phyloP scores from a whole-genome alignment of 257 asterid species.

The Haberlea rhodopensis region DNA sequence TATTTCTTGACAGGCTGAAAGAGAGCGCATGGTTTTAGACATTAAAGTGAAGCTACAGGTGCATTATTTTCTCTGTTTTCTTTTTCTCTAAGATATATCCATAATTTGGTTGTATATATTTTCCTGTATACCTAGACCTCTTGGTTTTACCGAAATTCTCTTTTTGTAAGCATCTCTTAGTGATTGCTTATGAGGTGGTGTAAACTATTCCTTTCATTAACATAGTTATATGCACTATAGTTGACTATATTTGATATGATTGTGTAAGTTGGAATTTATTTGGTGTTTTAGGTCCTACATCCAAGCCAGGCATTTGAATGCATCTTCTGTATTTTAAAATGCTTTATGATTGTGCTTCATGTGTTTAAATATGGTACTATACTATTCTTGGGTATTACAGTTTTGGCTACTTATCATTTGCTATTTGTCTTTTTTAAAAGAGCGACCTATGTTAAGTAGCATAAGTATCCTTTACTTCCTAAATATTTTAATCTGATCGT shows the following conservation, averaged over 20 bases:
- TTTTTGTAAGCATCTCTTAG: conserved; percentile 2
- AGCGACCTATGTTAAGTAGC: conserved; percentile 1
- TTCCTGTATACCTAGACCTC: conserved; percentile 9
- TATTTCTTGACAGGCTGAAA: conserved; percentile 72
- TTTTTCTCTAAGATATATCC: conserved; percentile 19
- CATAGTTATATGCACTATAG: conserved; percentile 6
- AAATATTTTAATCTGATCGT: not conserved
- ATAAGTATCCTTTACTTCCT: not conserved
- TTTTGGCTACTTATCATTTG: conserved; percentile 7
- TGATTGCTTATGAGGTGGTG: conserved; percentile 7
- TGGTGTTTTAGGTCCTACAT: conserved; percentile 7
- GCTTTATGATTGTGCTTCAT: conserved; percentile 3
- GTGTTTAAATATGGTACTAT: conserved; percentile 13
- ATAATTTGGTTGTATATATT: conserved; percentile 5
- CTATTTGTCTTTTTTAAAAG: conserved; percentile 14
- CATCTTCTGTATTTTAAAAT: conserved; percentile 7
- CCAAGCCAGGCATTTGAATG: not conserved
- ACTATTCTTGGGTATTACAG: conserved; percentile 11
- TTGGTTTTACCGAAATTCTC: conserved; percentile 12
- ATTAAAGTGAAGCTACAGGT: conserved; percentile 97
- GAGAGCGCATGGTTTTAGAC: conserved; percentile 97
- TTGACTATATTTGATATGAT: conserved; percentile 6
- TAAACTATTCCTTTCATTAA: conserved; percentile 1
- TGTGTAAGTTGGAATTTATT: not conserved
- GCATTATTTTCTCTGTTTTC: conserved; percentile 24